phyloP scores from a whole-genome alignment of 2,329 filamentous ascomycete species.

The Aspergillus pseudonomiae region DNA sequence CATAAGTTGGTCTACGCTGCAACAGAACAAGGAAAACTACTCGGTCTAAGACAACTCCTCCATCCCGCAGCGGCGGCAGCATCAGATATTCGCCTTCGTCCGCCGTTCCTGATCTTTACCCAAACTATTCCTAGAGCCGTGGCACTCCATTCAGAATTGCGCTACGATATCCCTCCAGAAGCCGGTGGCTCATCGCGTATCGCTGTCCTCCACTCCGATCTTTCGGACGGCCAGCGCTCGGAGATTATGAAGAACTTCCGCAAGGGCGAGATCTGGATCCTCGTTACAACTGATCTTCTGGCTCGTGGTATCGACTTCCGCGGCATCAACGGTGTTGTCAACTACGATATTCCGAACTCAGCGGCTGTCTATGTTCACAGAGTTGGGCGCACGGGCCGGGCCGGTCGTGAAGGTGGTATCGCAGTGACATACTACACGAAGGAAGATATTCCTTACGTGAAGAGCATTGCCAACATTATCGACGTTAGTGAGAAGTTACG shows the following conservation, averaged over 20 bases:
- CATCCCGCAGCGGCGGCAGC: conserved; percentile 67
- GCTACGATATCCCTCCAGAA: conserved; percentile 89
- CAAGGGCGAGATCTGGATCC: conserved; percentile 89
- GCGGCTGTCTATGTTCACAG: conserved; percentile 91
- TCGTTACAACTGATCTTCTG: conserved; percentile 93
- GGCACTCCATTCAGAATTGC: conserved; percentile 84
- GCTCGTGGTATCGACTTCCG: conserved; percentile 92
- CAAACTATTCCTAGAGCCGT: conserved; percentile 91
- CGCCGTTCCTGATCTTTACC: conserved; percentile 93
- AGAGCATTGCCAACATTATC: conserved; percentile 92
- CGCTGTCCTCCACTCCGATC: conserved; percentile 84
- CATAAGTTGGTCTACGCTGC: conserved; percentile 90
- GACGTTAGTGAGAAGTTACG: conserved; percentile 75
- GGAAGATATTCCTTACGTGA: conserved; percentile 88
- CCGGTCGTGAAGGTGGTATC: conserved; percentile 82
- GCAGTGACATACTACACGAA: conserved; percentile 95
- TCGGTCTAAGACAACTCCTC: conserved; percentile 85
- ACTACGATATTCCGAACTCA: conserved; percentile 94
- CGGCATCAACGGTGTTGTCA: conserved; percentile 93
- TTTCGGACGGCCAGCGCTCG: conserved; percentile 74
- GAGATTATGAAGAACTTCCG: conserved; percentile 88
- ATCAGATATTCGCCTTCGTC: conserved; percentile 61
- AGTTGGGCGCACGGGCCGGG: conserved; percentile 86
- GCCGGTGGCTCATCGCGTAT: conserved; percentile 84
- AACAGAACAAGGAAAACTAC: conserved; percentile 89